phyloP scores from a whole-genome alignment of 257 asterid genomes.

The Solanum medicagineum region DNA sequence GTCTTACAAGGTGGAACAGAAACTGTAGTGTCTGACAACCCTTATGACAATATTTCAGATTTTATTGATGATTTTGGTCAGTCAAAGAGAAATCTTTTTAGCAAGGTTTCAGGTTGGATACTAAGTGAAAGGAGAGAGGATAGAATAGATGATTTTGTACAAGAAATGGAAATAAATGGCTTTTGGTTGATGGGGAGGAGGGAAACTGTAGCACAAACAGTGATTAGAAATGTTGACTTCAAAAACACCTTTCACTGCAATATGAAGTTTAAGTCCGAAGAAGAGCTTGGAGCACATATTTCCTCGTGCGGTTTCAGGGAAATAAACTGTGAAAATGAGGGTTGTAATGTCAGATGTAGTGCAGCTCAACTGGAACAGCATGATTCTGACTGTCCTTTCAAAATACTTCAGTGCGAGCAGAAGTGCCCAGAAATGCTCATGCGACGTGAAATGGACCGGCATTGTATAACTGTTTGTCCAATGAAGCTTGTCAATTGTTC shows the following conservation, averaged over 20 bases:
- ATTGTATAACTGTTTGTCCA: slow-evolving; percentile 58
- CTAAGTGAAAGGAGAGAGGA: slow-evolving; percentile 67
- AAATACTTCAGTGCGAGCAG: slow-evolving; percentile 61
- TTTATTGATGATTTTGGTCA: slow-evolving; percentile 51
- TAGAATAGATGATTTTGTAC: slow-evolving; percentile 58
- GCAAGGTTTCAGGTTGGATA: slow-evolving; percentile 64
- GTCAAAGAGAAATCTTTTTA: slow-evolving; percentile 49
- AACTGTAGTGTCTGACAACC: slow-evolving; percentile 29
- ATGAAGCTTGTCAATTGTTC: slow-evolving; percentile 72
- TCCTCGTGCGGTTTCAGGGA: slow-evolving; percentile 36
- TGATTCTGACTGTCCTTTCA: slow-evolving; percentile 48
- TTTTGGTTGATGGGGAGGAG: slow-evolving; percentile 66
- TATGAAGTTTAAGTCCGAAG: slow-evolving; percentile 27
- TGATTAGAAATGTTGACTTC: slow-evolving; percentile 55
- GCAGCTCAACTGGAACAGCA: slow-evolving; percentile 40
- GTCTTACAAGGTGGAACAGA: slow-evolving; percentile 43
- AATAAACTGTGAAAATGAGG: slow-evolving; percentile 37
- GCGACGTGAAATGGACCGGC: slow-evolving; percentile 74
- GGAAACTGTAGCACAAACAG: slow-evolving; percentile 39
- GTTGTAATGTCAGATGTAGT: slow-evolving; percentile 45
- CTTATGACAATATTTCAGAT: slow-evolving; percentile 39
- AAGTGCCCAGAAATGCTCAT: slow-evolving; percentile 40
- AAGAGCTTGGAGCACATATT: slow-evolving; percentile 36
- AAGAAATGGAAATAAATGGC: slow-evolving; percentile 63
- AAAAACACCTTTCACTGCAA: slow-evolving; percentile 36